A percentile compares a stretch with the other conserved stretches of the same genome.
Evolutionary conservation across 192 early-diverging fungal species (phyloP).

Genomic region (Coemansia sp.): DNA sequence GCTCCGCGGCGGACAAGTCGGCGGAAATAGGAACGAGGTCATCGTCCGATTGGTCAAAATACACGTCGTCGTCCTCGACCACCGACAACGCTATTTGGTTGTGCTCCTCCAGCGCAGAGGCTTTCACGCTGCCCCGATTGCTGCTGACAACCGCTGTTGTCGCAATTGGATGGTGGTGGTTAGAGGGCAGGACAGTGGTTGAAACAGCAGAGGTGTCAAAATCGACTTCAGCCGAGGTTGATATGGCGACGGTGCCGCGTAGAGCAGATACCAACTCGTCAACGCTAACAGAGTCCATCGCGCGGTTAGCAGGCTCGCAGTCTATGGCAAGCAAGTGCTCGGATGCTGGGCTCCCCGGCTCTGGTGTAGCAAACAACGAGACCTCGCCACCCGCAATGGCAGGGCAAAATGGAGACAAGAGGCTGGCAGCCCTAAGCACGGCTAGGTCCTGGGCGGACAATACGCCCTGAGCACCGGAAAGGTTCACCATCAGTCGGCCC

Average conservation of each 20-base stretch:
- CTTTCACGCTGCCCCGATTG: neutral
- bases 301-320: conserved; percentile 3
- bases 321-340: conserved; percentile 8
- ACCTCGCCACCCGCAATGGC: neutral
- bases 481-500: conserved; percentile 26
- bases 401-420: neutral
- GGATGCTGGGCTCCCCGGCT: conserved; percentile 23
- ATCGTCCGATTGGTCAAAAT: conserved; percentile 15
- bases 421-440: conserved; percentile 13
- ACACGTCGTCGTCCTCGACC: neutral
- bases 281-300: conserved; percentile 32
- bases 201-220: neutral
- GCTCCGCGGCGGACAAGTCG: conserved; percentile 40
- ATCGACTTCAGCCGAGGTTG: neutral
- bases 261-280: conserved; percentile 36
- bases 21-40: conserved; percentile 13
- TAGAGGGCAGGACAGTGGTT: neutral
- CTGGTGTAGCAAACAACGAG: conserved; percentile 15
- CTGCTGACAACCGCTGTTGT: neutral
- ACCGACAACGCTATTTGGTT: neutral
- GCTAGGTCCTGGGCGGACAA: conserved; percentile 46
- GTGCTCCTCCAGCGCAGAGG: conserved; percentile 10
- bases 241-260: conserved; percentile 38
- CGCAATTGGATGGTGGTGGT: neutral
- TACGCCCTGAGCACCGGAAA: conserved; percentile 28